A percentile compares a stretch with the other conserved stretches of the same genome.
Evolutionary conservation across 2,329 filamentous ascomycete genomes (phyloP).

Genomic region (Calonectria pseudoreteaudii): DNA sequence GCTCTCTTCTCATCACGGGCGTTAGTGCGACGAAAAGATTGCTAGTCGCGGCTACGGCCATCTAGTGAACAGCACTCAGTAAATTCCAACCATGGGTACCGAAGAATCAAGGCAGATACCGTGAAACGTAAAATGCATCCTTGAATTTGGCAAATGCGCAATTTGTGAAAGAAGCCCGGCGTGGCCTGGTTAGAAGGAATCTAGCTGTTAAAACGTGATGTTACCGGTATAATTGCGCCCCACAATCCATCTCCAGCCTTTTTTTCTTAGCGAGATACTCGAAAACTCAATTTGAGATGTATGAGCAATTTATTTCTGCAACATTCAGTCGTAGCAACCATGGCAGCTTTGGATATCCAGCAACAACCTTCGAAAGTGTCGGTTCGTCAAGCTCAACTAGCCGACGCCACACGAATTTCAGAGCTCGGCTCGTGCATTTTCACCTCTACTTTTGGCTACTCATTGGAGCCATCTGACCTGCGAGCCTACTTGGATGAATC

Average conservation of each 20-base stretch:
- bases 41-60: background rate
- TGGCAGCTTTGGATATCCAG: background rate
- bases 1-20: background rate
- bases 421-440: constrained; percentile 52
- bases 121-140: background rate
- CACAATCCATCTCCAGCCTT: background rate
- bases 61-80: background rate
- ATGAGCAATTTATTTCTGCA: background rate
- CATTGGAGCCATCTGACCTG: constrained; percentile 52
- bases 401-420: constrained; percentile 40
- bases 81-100: background rate
- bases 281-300: background rate
- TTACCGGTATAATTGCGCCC: background rate
- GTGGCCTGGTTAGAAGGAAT: background rate
- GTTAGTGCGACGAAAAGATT: background rate
- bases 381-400: constrained; percentile 15
- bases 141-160: background rate
- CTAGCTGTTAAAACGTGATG: background rate
- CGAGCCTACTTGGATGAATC: constrained; percentile 51
- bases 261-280: background rate
- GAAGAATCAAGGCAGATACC: background rate
- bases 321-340: background rate
- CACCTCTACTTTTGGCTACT: constrained; percentile 54
- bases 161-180: background rate
- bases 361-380: background rate